Evolutionary conservation across 2,329 filamentous ascomycete genomes (phyloP).

Genomic region (Aspergillus melleus): DNA sequence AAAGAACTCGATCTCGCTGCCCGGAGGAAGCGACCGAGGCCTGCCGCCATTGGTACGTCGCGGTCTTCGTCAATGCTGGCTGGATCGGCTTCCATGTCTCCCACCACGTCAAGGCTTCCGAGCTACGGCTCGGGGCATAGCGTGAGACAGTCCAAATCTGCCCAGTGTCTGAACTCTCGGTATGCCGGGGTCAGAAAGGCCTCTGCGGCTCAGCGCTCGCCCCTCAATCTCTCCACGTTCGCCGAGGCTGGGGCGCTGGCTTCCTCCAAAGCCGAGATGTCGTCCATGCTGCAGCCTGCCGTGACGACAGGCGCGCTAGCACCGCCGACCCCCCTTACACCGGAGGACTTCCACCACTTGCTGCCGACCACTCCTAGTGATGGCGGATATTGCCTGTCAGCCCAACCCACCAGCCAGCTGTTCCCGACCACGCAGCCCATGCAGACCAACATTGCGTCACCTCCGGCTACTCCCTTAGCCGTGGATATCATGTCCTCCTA

Average conservation of each 20-base stretch:
- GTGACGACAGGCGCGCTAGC: constrained; percentile 38
- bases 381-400: constrained; percentile 37
- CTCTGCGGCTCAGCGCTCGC: constrained; percentile 48
- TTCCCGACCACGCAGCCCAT: constrained; percentile 42
- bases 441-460: constrained; percentile 45
- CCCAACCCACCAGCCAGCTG: constrained; percentile 33
- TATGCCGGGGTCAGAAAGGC: constrained; percentile 50
- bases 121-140: constrained; percentile 36
- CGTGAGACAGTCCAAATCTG: constrained; percentile 48
- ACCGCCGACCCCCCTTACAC: constrained; percentile 46
- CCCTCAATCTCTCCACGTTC: constrained; percentile 46
- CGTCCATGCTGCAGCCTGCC: constrained; percentile 33
- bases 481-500: constrained; percentile 40
- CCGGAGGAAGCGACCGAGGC: constrained; percentile 47
- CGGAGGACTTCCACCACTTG: constrained; percentile 43
- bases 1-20: constrained; percentile 49
- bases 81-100: constrained; percentile 43
- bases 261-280: constrained; percentile 34
- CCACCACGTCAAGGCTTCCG: constrained; percentile 35
- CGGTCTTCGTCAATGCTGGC: constrained; percentile 38
- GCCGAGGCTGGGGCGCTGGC: constrained; percentile 43
- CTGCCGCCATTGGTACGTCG: constrained; percentile 47
- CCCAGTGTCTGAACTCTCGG: constrained; percentile 45
- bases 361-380: constrained; percentile 42
- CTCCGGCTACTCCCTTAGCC: constrained; percentile 44